phyloP scores from a whole-genome alignment of 208 protist genomes.

The Phytomonas sp. region DNA sequence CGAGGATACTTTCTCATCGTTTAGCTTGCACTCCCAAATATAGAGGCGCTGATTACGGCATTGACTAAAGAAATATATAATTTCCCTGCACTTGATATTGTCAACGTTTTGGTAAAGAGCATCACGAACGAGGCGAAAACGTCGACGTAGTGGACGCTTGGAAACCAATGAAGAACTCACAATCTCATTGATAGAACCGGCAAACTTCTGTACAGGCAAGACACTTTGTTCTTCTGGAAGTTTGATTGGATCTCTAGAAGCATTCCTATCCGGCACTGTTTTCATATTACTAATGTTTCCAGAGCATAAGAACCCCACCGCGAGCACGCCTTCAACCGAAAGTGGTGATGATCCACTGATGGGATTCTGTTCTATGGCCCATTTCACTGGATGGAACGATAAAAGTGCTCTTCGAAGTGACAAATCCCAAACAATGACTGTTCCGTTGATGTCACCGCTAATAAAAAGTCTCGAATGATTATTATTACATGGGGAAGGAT shows the following conservation, averaged over 20 bases:
- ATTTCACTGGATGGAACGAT: constrained; percentile 17
- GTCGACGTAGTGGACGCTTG: constrained; percentile 12
- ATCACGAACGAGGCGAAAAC: constrained; percentile 22
- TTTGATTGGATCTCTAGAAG: not conserved
- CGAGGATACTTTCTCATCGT: not conserved
- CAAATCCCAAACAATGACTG: constrained; percentile 66
- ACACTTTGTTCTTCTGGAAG: not conserved
- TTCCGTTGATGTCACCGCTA: constrained; percentile 56
- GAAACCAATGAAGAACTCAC: not conserved
- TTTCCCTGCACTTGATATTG: not conserved
- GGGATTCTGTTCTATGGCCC: not conserved
- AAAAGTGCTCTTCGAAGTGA: constrained; percentile 31
- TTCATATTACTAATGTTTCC: constrained; percentile 3
- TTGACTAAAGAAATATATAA: constrained; percentile 62
- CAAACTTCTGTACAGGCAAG: not conserved
- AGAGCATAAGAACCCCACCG: not conserved
- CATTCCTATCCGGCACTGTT: not conserved
- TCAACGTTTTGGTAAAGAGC: not conserved
- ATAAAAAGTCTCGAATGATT: constrained; percentile 40
- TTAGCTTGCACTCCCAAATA: constrained; percentile 29
- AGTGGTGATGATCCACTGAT: not conserved
- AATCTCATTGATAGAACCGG: not conserved
- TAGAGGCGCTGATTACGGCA: constrained; percentile 71
- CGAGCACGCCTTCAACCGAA: not conserved
- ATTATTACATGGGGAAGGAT: constrained; percentile 14